A percentile compares a stretch with the other conserved stretches of the same genome.
Conservation (phyloP, 441 rosid genomes). For the Bocquillonia castaneifolia region DNA sequence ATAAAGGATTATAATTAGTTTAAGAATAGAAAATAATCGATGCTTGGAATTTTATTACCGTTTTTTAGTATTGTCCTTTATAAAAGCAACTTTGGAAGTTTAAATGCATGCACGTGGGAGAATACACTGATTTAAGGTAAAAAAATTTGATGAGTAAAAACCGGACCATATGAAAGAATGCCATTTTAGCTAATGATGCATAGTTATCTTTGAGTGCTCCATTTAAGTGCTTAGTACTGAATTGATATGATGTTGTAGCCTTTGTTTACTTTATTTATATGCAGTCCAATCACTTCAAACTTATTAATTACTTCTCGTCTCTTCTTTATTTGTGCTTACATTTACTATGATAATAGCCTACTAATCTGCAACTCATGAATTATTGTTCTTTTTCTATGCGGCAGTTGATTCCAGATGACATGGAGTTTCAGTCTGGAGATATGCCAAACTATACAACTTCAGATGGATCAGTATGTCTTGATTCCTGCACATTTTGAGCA, state of each 20-base stretch:
- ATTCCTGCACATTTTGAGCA: not conserved
- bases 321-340: not conserved
- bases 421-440: constrained; percentile 94
- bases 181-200: not conserved
- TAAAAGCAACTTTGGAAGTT: not conserved
- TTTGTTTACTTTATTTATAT: not conserved
- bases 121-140: not conserved
- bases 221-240: not conserved
- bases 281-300: not conserved
- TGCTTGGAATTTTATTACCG: not conserved
- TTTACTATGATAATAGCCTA: not conserved
- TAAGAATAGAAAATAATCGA: too few species aligned
- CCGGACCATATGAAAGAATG: not conserved
- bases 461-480: constrained; percentile 69
- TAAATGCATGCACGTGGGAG: not conserved
- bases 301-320: not conserved
- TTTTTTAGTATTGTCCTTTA: not conserved
- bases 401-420: constrained; percentile 91
- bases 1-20: too few species aligned
- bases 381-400: not conserved
- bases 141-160: not conserved
- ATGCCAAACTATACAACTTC: constrained; percentile 85
- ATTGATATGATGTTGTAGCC: not conserved
- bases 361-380: not conserved
- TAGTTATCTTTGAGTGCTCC: not conserved